These are phyloP conservation scores for Phytophthora sp. DNA, from an alignment of 352 stramenopile species.

Conservation along the genomic window DNA sequence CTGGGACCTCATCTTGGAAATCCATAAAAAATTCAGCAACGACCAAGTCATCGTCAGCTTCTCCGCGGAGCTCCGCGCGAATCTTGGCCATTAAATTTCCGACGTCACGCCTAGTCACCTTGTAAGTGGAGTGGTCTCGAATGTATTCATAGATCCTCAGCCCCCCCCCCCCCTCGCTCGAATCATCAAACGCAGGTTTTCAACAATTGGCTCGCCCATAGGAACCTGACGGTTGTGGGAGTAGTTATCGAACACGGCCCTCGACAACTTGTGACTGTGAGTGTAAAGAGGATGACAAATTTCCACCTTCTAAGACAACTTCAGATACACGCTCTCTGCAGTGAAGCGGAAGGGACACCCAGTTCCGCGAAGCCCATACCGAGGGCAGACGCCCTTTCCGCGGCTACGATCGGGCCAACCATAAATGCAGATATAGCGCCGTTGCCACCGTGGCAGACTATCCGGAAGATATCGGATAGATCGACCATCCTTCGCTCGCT, in stretches of 20 bases:
- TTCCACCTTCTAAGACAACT: neutral
- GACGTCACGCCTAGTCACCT: neutral
- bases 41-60: neutral
- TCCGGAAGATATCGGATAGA: neutral
- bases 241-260: neutral
- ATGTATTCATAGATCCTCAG: constrained; percentile 9
- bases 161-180: neutral
- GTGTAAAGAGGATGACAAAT: neutral
- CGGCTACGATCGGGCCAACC: neutral
- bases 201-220: neutral
- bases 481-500: neutral
- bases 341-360: constrained; percentile 5
- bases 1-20: neutral
- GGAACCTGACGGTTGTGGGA: neutral
- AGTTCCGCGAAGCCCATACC: neutral
- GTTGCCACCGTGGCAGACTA: no score
- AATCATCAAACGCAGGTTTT: neutral
- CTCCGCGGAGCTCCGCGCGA: neutral
- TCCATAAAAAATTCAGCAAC: neutral
- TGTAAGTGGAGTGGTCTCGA: neutral
- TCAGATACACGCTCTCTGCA: neutral
- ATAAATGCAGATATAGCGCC: constrained; percentile 5
- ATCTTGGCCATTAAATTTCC: neutral
- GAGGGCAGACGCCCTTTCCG: neutral
- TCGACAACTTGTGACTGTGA: neutral